Base-by-base conservation (phyloP, 129 eudicot genomes). In the Silybum marianum region DNA sequence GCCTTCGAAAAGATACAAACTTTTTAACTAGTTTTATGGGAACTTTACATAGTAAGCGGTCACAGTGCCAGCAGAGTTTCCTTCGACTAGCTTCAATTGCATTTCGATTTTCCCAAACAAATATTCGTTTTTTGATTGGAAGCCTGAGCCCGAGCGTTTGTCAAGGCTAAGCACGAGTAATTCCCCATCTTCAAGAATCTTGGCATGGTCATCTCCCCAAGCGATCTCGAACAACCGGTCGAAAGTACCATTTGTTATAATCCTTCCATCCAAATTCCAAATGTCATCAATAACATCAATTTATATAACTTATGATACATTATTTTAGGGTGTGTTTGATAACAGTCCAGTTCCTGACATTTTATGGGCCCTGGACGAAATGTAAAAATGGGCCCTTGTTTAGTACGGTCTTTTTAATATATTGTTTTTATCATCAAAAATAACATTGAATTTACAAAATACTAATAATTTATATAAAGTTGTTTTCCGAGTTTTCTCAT, bases 1-100 rank as follows among this genome's bases (percentile, higher is more conserved):
- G 7, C 22, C 63, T 54, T 18, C 9, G 9, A 54, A 26, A 19
- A 26, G 25, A 40, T 32, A 32, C 36, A 4, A 28, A 2, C 0
- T 44, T 3, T 74, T 3, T 74, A 36, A 70, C 1, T 60, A 71
- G 68, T n/a, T 42, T 44, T 0, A 42, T 58, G 0, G 22, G 42
- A 39, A 23, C 44, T 76, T 84, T 84, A 91, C 96, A 71, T 88
- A 91, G 73, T 87, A 89, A 24, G 96, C 81, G 1, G 93, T 89
- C 67, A 89, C 93, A 7, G 93, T 89, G 77, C 91, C 93, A n/a
- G 91, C 93, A 0, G 93, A 87, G 71, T 91, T 82, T 34, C 93
- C 97, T 19, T 83, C 85, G 26, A 89, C 89, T 22, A 91, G 90
- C 78, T 89, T 91, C 54, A 91, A 78, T 67, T 89, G 89, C 97